phyloP scores from a whole-genome alignment of 1,284 basidiomycete genomes.

The Cerioporus squamosus region DNA sequence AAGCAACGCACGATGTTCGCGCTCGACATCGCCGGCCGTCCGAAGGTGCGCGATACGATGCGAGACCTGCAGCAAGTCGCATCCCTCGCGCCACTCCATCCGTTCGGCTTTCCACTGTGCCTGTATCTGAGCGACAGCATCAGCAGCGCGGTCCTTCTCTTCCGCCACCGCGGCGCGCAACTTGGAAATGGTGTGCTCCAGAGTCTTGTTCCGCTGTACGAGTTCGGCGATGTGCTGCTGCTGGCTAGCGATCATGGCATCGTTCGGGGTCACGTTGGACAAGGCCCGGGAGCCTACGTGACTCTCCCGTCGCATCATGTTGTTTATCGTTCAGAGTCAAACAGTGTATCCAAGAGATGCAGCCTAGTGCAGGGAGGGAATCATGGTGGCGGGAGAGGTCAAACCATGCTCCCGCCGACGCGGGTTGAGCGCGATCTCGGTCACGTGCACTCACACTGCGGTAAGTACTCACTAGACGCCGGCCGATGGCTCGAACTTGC shows the following conservation, averaged over 20 bases:
- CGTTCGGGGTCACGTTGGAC: conserved; percentile 44
- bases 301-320: conserved; percentile 27
- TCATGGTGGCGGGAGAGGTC: too few species aligned
- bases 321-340: background rate
- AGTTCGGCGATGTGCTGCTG: conserved; percentile 70
- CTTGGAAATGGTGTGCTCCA: conserved; percentile 58
- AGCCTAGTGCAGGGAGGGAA: too few species aligned
- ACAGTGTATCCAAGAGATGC: background rate
- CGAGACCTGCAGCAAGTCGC: conserved; percentile 61
- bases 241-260: conserved; percentile 57
- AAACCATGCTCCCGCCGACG: too few species aligned
- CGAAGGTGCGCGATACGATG: conserved; percentile 67
- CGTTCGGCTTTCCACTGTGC: conserved; percentile 57
- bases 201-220: conserved; percentile 62
- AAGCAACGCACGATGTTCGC: conserved; percentile 50
- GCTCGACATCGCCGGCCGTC: conserved; percentile 54
- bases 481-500: too few species aligned
- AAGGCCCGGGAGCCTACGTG: conserved; percentile 25
- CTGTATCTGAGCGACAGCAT: conserved; percentile 47
- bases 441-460: background rate
- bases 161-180: conserved; percentile 31
- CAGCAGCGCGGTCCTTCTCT: conserved; percentile 49
- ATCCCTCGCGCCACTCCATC: conserved; percentile 60
- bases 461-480: too few species aligned
- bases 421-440: background rate